Evolutionary conservation across 768 basidiomycete species (phyloP), one percentile per base, ranked within the genome.

Genomic region (Lentinus tigrinus): DNA sequence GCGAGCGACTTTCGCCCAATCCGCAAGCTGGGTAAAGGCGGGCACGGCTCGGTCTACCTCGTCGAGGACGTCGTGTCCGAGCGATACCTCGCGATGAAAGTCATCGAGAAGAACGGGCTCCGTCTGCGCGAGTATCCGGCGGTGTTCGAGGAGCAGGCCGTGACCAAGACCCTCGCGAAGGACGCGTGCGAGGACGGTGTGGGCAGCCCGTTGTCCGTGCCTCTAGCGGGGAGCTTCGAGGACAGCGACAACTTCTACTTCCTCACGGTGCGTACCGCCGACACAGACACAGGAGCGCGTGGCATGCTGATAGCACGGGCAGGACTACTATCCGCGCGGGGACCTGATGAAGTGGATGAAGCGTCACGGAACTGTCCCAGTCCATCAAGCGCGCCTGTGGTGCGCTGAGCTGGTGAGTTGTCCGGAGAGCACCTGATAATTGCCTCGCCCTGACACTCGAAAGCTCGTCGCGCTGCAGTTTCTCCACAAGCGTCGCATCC

Each of bases 31-130:
- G 68, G 68, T 10, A 60, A 44, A 31, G 68, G 68, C 34, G 61
- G 61, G 2, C 63, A 61, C 31, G 68, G 66, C 1, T 52, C 57
- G 16, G 68, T 69, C 3, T 67, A 65, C 52, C 62, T 64, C 34
- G 68, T 67, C 17, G 56, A 65, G 36, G 65, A 69, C 59, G 49
- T 54, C 40, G 47, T 62, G 16, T 58, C 63, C 17, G 54, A 50
- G n/a, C 38, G 52, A 27, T 36, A 40, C 19, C 49, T 63, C 24
- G 66, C 66, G 37, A 54, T 67, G 58, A 67, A 67, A 60, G 61
- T 61, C n/a, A 59, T 67, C 43, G 60, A 58, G 43, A 67, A 67
- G 60, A 58, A 62, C 36, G 54, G 57, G 31, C 38, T 51, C 34
- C 62, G 56, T 7, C 39, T 59, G 46, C 55, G 54, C 39, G 52